Conservation (phyloP, 495 filamentous ascomycete genomes). For the Aspergillus avenaceus region DNA sequence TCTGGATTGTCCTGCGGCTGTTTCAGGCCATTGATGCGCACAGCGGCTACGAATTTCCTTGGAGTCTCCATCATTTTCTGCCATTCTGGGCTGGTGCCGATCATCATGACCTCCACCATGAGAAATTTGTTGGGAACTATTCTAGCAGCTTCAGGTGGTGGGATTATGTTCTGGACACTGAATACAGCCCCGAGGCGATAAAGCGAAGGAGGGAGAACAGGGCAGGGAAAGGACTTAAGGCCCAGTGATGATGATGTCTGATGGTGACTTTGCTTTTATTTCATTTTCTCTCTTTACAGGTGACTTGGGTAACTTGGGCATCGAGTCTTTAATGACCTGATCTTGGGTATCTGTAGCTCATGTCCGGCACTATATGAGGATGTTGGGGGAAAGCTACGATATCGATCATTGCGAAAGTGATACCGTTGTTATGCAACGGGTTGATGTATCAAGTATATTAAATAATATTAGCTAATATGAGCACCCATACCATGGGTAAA, state of each 20-base stretch:
- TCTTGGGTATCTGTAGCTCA: too few species aligned
- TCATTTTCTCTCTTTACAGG: too few species aligned
- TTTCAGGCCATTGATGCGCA: constrained; percentile 99
- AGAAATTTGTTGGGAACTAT: constrained; percentile 97
- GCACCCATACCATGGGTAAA: too few species aligned
- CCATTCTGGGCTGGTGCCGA: constrained; percentile 98
- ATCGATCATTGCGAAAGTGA: not conserved
- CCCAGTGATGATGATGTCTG: constrained; percentile 17
- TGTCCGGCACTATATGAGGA: not conserved
- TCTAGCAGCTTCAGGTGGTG: constrained; percentile 98
- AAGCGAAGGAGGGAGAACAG: constrained; percentile 81
- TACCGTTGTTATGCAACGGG: not conserved
- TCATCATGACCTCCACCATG: constrained; percentile 95
- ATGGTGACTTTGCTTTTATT: too few species aligned
- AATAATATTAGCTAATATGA: not conserved
- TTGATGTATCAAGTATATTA: not conserved
- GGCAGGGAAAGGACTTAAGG: constrained; percentile 53
- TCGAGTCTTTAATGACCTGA: too few species aligned
- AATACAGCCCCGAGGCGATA: constrained; percentile 81
- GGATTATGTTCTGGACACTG: constrained; percentile 91
- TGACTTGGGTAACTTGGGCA: too few species aligned
- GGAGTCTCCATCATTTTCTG: constrained; percentile 89
- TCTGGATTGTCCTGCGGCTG: constrained; percentile 89
- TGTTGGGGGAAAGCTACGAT: not conserved
- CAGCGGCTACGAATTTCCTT: constrained; percentile 96